Base-by-base conservation (phyloP, 257 asterid genomes). In the Primulina huaijiensis region DNA sequence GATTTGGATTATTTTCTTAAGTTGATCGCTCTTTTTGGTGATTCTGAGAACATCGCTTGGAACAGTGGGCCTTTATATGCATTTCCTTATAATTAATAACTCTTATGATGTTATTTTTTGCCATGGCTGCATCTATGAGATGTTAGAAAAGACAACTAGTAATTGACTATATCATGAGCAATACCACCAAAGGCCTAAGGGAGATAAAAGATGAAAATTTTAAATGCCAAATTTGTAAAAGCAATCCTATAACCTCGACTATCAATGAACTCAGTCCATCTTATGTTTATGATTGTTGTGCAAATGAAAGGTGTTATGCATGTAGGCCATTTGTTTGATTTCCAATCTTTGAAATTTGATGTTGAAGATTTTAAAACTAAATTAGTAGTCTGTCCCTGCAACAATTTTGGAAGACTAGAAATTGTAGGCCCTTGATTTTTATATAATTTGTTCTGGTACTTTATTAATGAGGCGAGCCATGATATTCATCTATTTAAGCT, bases 401-500 rank as follows among this genome's bases (percentile, higher is more conserved):
- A 40, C 55, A 43, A 10, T 40, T 43, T 3, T 11, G 53, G 6
- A 43, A 14, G 7, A 12, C n/a, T 3, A 3, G n/a, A 43, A 43
- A 43, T 12, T 43, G 53, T 12, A 43, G 53, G n/a, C 56, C 12
- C 63, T 25, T 25, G 30, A 34, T 55, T 31, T 20, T 46, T 68
- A 53, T 72, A 25, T 27, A 65, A 46, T 23, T 68, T 38, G 29
- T 14, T 27, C 64, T 6, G 4, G 20, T 46, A 20, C 8, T 33
- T 19, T 7, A 19, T 46, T 52, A 61, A 69, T 77, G 60, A 35
- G 33, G 60, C 56, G 12, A 21, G n/a, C 62, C 50, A 16, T 67
- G 53, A 5, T 53, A 68, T 40, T 67, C 58, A 67, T 68, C 69
- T 14, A 53, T 67, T 72, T 68, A 72, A 52, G 68, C 69, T 29